Evolutionary conservation across 768 basidiomycete species (phyloP).

Genomic region (Myochromella boudieri): DNA sequence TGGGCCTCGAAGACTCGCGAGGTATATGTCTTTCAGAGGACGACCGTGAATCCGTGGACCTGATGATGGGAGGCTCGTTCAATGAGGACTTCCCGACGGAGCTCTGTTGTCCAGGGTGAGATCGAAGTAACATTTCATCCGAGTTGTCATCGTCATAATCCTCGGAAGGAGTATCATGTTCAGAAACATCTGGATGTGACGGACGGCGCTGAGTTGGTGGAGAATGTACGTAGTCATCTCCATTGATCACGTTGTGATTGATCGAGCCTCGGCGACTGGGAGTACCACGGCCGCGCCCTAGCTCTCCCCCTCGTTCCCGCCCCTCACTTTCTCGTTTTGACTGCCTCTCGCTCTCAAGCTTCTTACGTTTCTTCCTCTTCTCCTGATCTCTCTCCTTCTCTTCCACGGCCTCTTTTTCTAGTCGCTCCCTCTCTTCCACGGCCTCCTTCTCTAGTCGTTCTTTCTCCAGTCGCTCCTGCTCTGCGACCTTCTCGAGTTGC

Average conservation of each 20-base stretch:
- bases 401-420: background rate
- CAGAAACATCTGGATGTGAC: slow-evolving; percentile 1
- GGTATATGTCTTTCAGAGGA: slow-evolving; percentile 31
- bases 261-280: slow-evolving; percentile 23
- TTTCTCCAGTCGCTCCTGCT: background rate
- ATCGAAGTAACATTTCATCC: slow-evolving; percentile 20
- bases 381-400: background rate
- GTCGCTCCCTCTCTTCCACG: background rate
- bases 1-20: slow-evolving; percentile 29
- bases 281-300: background rate
- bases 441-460: background rate
- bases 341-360: background rate
- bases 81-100: slow-evolving; percentile 16
- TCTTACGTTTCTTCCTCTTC: background rate
- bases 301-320: slow-evolving; percentile 7
- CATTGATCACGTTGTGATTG: slow-evolving; percentile 17
- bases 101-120: slow-evolving; percentile 16
- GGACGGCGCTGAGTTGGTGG: background rate
- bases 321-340: background rate
- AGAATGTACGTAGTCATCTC: slow-evolving; percentile 14
- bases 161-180: slow-evolving; percentile 1
- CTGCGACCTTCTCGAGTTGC: no score
- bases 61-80: slow-evolving; percentile 9
- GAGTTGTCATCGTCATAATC: slow-evolving; percentile 1
- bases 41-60: slow-evolving; percentile 15